A percentile compares a stretch with the other conserved stretches of the same genome.
Conservation (phyloP, 805 yeast genomes). For the Pichia rugopelliculosa region DNA sequence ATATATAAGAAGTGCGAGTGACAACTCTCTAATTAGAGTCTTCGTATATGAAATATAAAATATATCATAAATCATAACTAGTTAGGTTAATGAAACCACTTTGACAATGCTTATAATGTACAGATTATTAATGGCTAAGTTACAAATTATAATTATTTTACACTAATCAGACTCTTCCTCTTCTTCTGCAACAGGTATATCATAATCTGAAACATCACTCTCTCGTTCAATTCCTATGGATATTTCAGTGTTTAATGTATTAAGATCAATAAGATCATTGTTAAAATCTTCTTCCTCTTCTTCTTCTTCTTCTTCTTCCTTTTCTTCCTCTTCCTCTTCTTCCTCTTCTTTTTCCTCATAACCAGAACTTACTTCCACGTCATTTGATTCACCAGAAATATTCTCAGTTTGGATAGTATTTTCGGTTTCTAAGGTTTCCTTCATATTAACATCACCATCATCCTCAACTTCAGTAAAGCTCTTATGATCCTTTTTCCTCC, state of each 20-base stretch:
- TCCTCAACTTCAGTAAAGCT: background rate
- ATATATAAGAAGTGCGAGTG: no score
- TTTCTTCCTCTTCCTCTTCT: conserved; percentile 1
- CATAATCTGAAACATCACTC: conserved; percentile 3
- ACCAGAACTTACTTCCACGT: background rate
- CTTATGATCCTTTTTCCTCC: background rate
- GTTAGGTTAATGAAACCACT: no score
- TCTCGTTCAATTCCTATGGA: background rate
- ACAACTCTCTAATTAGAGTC: no score
- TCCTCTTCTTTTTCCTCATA: conserved; percentile 7
- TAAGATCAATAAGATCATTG: conserved; percentile 4
- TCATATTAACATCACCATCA: background rate
- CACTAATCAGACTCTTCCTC: conserved; percentile 4
- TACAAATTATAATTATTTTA: background rate
- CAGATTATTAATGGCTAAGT: background rate
- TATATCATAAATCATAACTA: no score
- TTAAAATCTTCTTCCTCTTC: background rate
- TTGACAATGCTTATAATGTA: no score
- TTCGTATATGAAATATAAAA: no score
- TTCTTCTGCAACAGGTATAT: conserved; percentile 12
- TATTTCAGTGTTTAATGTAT: background rate
- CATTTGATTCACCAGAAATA: background rate
- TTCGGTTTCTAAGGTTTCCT: no score
- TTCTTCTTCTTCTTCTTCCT: conserved; percentile 5
- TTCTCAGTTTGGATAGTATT: background rate